These are phyloP conservation scores for Stachybotrys chartarum DNA, from an alignment of 2,329 filamentous ascomycete species.

Conservation along the genomic window DNA sequence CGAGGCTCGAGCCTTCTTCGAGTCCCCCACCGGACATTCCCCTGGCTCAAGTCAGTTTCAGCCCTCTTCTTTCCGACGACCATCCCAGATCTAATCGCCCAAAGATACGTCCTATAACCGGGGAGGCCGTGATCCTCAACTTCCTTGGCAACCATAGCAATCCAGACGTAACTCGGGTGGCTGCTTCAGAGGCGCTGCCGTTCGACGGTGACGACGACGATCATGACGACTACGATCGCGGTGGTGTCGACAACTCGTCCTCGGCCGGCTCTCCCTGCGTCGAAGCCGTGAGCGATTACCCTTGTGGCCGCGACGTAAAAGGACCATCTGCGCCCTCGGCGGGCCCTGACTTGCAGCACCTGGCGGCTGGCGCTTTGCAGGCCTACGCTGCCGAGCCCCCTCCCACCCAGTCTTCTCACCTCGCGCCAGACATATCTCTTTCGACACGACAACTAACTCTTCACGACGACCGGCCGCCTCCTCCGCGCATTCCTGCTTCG, in stretches of 20 bases:
- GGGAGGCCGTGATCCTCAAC: slow-evolving; percentile 60
- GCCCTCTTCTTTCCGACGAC: slow-evolving; percentile 22
- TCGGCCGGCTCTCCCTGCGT: slow-evolving; percentile 8
- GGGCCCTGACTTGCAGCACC: slow-evolving; percentile 17
- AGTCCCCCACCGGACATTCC: slow-evolving; percentile 29
- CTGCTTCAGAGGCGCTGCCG: slow-evolving; percentile 45
- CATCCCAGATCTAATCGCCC: slow-evolving; percentile 43
- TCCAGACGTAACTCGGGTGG: slow-evolving; percentile 56
- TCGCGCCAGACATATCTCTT: slow-evolving; percentile 19
- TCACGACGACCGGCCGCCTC: slow-evolving; percentile 19
- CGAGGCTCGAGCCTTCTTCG: slow-evolving; percentile 21
- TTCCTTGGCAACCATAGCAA: slow-evolving; percentile 56
- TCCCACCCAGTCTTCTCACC: slow-evolving; percentile 7
- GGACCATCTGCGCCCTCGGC: slow-evolving; percentile 7
- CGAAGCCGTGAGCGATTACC: slow-evolving; percentile 8
- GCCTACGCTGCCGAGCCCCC: slow-evolving; percentile 12
- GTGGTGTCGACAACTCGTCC: not conserved
- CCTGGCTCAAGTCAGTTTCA: slow-evolving; percentile 25
- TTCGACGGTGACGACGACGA: slow-evolving; percentile 32
- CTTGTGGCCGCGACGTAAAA: not conserved
- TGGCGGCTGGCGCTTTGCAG: slow-evolving; percentile 24
- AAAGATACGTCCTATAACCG: slow-evolving; percentile 50
- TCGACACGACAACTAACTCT: slow-evolving; percentile 24
- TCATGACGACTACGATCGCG: not conserved
- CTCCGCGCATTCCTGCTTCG: not conserved